Evolutionary conservation across 805 yeast genomes (phyloP).

Genomic region (Teunomyces cretensis): DNA sequence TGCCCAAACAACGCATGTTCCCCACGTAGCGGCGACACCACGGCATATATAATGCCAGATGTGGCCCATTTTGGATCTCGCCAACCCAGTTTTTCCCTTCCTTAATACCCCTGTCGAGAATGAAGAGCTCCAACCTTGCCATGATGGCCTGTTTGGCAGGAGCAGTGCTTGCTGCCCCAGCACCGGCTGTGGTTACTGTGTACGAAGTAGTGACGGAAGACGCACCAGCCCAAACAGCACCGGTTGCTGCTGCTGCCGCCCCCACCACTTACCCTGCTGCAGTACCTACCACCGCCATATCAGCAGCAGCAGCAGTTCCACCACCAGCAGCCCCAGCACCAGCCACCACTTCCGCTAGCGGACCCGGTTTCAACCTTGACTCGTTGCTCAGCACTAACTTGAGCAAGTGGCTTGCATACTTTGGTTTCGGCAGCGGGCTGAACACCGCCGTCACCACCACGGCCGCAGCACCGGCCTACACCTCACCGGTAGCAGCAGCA

Average conservation of each 20-base stretch:
- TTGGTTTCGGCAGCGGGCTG: slow-evolving; percentile 8
- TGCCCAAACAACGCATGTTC: background rate
- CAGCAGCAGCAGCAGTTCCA: slow-evolving; percentile 11
- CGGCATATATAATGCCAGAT: background rate
- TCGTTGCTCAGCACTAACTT: slow-evolving; percentile 8
- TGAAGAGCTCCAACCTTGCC: background rate
- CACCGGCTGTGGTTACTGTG: slow-evolving; percentile 26
- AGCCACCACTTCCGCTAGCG: slow-evolving; percentile 6
- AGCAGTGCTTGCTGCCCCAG: slow-evolving; percentile 12
- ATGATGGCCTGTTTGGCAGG: slow-evolving; percentile 1
- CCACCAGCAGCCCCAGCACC: slow-evolving; percentile 7
- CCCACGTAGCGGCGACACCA: background rate
- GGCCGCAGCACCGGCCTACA: background rate
- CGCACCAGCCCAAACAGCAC: slow-evolving; percentile 6
- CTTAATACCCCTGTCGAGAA: background rate
- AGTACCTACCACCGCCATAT: slow-evolving; percentile 9
- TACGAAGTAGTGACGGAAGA: slow-evolving; percentile 12
- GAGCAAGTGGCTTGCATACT: slow-evolving; percentile 11
- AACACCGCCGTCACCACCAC: slow-evolving; percentile 1
- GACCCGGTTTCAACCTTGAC: slow-evolving; percentile 6
- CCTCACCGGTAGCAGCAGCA: background rate
- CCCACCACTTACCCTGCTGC: slow-evolving; percentile 7
- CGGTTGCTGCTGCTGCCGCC: slow-evolving; percentile 16
- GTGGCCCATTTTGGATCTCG: too few relatives aligned
- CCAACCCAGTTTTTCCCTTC: background rate